phyloP scores from a whole-genome alignment of 176 grass and related monocot genomes.

The Lolium perenne region DNA sequence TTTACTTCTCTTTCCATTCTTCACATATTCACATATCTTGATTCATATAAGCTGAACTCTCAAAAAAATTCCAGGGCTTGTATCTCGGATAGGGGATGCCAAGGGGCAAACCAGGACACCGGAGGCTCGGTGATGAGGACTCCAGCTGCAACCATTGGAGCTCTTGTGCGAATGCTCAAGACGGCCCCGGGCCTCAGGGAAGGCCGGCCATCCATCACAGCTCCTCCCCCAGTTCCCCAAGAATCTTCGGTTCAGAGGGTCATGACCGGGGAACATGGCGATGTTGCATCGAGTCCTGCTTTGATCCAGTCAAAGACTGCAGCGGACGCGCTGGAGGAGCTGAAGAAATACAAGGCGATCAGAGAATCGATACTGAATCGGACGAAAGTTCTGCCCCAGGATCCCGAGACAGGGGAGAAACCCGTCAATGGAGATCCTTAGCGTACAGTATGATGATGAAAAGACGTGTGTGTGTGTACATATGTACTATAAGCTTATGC shows the following conservation, averaged over 20 bases:
- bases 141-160: slow-evolving; percentile 67
- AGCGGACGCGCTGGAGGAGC: slow-evolving; percentile 68
- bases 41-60: slow-evolving; percentile 26
- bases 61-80: slow-evolving; percentile 49
- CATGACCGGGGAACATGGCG: slow-evolving; percentile 50
- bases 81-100: slow-evolving; percentile 45
- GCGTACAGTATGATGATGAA: slow-evolving; percentile 43
- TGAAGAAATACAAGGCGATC: slow-evolving; percentile 63
- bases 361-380: slow-evolving; percentile 56
- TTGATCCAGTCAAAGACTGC: slow-evolving; percentile 54
- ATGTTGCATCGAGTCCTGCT: slow-evolving; percentile 35
- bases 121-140: slow-evolving; percentile 43
- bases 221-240: slow-evolving; percentile 31
- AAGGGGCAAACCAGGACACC: slow-evolving; percentile 20
- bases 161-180: slow-evolving; percentile 69
- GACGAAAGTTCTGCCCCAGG: slow-evolving; percentile 10
- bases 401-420: slow-evolving; percentile 34
- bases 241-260: slow-evolving; percentile 57
- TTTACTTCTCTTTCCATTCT: background rate
- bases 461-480: slow-evolving; percentile 50
- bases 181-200: slow-evolving; percentile 60
- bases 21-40: background rate
- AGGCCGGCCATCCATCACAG: slow-evolving; percentile 22
- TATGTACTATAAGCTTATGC: slow-evolving; percentile 56
- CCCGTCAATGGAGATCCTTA: slow-evolving; percentile 44